Conservation (phyloP, 2,329 filamentous ascomycete species). For the Sporothrix schenckii region DNA sequence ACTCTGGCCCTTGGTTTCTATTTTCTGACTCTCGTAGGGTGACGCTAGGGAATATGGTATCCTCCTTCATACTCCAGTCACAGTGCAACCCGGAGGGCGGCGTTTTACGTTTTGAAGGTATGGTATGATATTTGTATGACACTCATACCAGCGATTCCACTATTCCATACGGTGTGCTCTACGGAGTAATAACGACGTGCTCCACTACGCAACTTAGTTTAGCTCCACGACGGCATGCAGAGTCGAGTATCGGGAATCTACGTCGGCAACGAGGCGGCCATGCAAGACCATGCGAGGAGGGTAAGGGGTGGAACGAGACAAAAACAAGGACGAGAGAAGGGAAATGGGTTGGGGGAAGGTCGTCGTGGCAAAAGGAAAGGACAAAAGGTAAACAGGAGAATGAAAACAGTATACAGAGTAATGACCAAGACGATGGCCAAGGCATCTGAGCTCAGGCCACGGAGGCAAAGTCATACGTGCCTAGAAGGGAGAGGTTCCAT, state of each 20-base stretch:
- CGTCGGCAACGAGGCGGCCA: background rate
- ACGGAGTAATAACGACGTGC: background rate
- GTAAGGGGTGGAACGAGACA: background rate
- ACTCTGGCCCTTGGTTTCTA: background rate
- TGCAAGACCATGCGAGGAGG: no score
- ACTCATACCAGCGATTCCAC: background rate
- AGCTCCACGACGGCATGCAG: slow-evolving; percentile 1
- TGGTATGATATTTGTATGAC: no score
- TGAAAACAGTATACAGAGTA: no score
- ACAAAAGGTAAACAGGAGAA: background rate
- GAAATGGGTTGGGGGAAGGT: background rate
- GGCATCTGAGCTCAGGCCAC: no score
- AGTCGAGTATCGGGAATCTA: background rate
- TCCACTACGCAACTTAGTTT: background rate
- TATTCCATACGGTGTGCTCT: no score
- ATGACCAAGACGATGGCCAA: no score
- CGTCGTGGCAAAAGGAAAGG: background rate
- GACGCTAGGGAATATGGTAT: background rate
- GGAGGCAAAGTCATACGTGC: no score
- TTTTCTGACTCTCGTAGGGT: background rate
- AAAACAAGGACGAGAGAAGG: background rate
- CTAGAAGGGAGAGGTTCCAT: no score
- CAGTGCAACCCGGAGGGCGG: no score
- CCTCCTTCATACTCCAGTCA: background rate
- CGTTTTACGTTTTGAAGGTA: no score